These are phyloP conservation scores for Fusarium goolgardi DNA, from an alignment of 2,329 filamentous ascomycete species.

Conservation along the genomic window DNA sequence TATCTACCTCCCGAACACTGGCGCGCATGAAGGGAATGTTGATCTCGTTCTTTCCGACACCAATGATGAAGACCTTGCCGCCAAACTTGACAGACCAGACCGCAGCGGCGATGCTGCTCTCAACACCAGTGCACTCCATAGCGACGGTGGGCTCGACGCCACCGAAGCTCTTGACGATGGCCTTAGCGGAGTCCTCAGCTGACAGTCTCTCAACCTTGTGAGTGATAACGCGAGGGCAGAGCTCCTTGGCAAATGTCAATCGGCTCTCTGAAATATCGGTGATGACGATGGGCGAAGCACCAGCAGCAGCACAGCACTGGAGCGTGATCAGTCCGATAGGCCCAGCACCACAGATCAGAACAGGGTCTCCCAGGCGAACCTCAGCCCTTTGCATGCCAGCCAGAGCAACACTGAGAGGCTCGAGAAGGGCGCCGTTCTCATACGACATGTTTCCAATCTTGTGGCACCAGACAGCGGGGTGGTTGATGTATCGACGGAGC, in stretches of 20 bases:
- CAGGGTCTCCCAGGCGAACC: conserved; percentile 84
- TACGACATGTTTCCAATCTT: conserved; percentile 94
- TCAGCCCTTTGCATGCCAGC: conserved; percentile 87
- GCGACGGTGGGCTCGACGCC: conserved; percentile 84
- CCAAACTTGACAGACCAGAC: conserved; percentile 95
- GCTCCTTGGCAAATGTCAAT: conserved; percentile 83
- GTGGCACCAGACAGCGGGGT: conserved; percentile 94
- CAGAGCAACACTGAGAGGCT: conserved; percentile 89
- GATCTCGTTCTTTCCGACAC: conserved; percentile 95
- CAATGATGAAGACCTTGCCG: conserved; percentile 96
- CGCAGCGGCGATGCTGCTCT: conserved; percentile 85
- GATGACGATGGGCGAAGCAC: conserved; percentile 90
- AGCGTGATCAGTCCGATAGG: conserved; percentile 93
- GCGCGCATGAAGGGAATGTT: conserved; percentile 95
- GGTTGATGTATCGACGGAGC: conserved; percentile 91
- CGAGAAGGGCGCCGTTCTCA: conserved; percentile 90
- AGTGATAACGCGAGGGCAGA: conserved; percentile 82
- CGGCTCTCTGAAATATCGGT: conserved; percentile 93
- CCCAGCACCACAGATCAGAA: conserved; percentile 90
- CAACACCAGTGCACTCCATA: conserved; percentile 95
- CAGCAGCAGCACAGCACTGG: conserved; percentile 85
- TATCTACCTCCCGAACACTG: conserved; percentile 89
- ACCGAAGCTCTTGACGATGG: conserved; percentile 75
- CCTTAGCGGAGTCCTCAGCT: conserved; percentile 77
- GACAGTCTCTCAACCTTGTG: conserved; percentile 77